These are phyloP conservation scores for Gossypium mustelinum DNA, from an alignment of 345 rosid species.

Conservation along the genomic window DNA sequence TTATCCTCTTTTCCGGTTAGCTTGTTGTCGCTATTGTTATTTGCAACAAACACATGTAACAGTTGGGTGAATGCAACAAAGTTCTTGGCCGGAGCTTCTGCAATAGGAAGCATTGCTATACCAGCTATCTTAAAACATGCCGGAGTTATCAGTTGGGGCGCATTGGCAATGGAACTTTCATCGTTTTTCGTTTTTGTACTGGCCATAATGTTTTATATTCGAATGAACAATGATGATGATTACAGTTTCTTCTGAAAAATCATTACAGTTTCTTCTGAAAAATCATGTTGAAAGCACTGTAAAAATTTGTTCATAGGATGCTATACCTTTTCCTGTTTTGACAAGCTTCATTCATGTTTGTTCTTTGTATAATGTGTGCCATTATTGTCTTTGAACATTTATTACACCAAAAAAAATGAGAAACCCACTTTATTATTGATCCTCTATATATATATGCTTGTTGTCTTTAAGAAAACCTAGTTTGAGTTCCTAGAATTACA, in stretches of 20 bases:
- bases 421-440: neutral
- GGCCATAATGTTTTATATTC: constrained; percentile 67
- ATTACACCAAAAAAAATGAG: constrained; percentile 26
- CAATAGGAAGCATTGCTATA: constrained; percentile 91
- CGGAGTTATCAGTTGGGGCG: constrained; percentile 94
- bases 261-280: constrained; percentile 46
- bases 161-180: constrained; percentile 74
- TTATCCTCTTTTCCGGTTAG: neutral
- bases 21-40: neutral
- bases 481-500: neutral
- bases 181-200: constrained; percentile 65
- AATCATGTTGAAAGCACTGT: constrained; percentile 4
- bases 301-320: neutral
- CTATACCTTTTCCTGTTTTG: no score
- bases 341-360: no score
- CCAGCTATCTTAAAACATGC: constrained; percentile 67
- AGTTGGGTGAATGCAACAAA: constrained; percentile 94
- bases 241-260: constrained; percentile 46
- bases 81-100: constrained; percentile 90
- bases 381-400: constrained; percentile 9
- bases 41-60: constrained; percentile 23
- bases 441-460: neutral
- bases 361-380: neutral
- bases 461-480: neutral
- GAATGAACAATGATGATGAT: constrained; percentile 35